Base-by-base conservation (phyloP, 2,329 filamentous ascomycete species). In the Beauveria medogensis region DNA sequence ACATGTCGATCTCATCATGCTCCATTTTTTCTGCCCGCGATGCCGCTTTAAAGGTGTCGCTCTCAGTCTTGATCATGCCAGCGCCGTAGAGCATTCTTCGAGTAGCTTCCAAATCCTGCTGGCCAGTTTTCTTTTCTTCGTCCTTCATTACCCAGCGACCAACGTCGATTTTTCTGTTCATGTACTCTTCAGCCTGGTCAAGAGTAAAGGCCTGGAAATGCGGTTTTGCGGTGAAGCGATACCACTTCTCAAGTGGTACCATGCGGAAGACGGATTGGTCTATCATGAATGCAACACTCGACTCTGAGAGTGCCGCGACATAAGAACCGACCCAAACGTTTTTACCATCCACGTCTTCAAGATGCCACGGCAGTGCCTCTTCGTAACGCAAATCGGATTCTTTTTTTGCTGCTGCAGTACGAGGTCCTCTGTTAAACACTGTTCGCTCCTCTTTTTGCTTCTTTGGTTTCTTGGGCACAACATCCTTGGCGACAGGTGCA, bases 281-380 rank as follows among this genome's bases (percentile, higher is more conserved):
- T 40, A 91, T 88, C 48, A 91, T 82, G 44, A 93, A 82, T 59
- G 95, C 88, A 65, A 95, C 88, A 55, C 92, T 90, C 56, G 90
- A 87, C 68, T 93, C 88, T 0, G 93, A 96, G 43, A 97, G 81
- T 20, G 92, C 90, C 28, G 89, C 89, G 68, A 97, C 90, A 67
- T 97, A 97, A 61, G 87, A 89, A 50, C 92, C 94, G 40, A 94
- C 87, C 91, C 92, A 97, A 3, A 90, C 89, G 68, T 96, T 93
- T 73, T 93, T 96, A 65, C 92, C 91, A 69, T 99, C 93, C 46
- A 92, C 95, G 72, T 99, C 94, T 71, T 99, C 94, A 41, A 99
- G 75, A 72, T 97, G 92, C 94, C 94, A 99, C 6, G 94, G 94
- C 55, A 97, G 79, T 4, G 93, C 91, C 73, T 99, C 94, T 72